A percentile compares a stretch with the other conserved stretches of the same genome.
Evolutionary conservation across 768 basidiomycete genomes (phyloP).

Genomic region (Auriscalpium orientale): DNA sequence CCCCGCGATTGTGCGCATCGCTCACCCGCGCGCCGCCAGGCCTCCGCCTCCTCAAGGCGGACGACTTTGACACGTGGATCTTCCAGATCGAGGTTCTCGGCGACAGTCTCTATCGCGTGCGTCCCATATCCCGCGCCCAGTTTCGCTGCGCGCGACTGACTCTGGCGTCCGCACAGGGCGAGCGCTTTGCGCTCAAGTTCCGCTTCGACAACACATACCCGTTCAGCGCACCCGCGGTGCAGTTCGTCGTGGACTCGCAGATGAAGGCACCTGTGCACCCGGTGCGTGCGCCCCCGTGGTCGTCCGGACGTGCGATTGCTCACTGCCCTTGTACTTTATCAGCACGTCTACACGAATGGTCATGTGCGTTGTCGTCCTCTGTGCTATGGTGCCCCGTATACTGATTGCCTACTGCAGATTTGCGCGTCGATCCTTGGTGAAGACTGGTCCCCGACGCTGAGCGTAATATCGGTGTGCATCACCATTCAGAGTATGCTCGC

Average conservation of each 20-base stretch:
- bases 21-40: slow-evolving; percentile 33
- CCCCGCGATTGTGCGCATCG: not conserved
- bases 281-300: slow-evolving; percentile 34
- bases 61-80: slow-evolving; percentile 72
- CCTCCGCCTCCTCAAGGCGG: slow-evolving; percentile 64
- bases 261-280: slow-evolving; percentile 72
- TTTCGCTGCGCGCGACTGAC: not conserved
- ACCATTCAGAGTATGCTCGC: slow-evolving; percentile 91
- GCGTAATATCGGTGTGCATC: slow-evolving; percentile 72
- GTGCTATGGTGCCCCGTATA: slow-evolving; percentile 3
- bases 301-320: not conserved
- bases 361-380: slow-evolving; percentile 44
- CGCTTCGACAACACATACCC: slow-evolving; percentile 79
- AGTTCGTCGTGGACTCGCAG: slow-evolving; percentile 65
- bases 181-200: slow-evolving; percentile 73
- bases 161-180: slow-evolving; percentile 42
- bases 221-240: slow-evolving; percentile 81
- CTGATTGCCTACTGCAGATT: slow-evolving; percentile 41
- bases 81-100: slow-evolving; percentile 81
- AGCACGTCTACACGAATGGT: slow-evolving; percentile 87
- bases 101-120: slow-evolving; percentile 69
- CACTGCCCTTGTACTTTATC: slow-evolving; percentile 11
- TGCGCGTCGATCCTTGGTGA: slow-evolving; percentile 85
- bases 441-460: slow-evolving; percentile 88
- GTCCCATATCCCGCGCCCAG: slow-evolving; percentile 5